These are phyloP conservation scores for Edaphochlamys debaryana DNA, from an alignment of 139 green algal genomes.

Conservation along the genomic window DNA sequence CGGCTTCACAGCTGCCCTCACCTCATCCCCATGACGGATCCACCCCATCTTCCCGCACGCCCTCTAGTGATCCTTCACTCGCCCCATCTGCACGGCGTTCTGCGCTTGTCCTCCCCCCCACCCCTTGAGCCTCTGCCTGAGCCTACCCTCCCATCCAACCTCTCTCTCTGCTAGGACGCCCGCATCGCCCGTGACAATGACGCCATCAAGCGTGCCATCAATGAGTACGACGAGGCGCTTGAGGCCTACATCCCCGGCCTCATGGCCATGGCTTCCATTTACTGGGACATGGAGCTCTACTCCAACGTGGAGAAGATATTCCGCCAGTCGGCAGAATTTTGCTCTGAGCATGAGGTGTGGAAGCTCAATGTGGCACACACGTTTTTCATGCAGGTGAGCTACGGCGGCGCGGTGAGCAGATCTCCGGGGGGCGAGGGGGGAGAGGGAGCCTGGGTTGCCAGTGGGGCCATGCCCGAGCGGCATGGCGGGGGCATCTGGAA, in stretches of 20 bases:
- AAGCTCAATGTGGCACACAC: conserved; percentile 91
- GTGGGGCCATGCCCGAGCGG: too few relatives aligned
- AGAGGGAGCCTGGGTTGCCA: too few relatives aligned
- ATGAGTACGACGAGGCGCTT: conserved; percentile 87
- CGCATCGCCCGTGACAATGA: conserved; percentile 76
- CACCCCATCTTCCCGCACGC: background rate
- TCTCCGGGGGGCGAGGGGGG: background rate
- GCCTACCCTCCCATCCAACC: too few relatives aligned
- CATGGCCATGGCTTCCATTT: conserved; percentile 86
- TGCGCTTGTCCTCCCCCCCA: too few relatives aligned
- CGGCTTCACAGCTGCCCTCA: background rate
- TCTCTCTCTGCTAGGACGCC: too few relatives aligned
- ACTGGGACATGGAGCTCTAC: conserved; percentile 88
- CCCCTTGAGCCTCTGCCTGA: too few relatives aligned
- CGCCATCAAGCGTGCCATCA: conserved; percentile 77
- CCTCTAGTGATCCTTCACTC: background rate
- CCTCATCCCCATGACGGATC: background rate
- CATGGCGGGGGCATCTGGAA: too few relatives aligned
- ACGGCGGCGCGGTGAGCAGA: background rate
- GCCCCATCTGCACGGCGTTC: too few relatives aligned
- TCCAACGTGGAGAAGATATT: conserved; percentile 79
- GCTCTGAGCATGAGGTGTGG: conserved; percentile 85
- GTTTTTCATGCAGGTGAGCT: conserved; percentile 84
- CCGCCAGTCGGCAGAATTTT: conserved; percentile 86
- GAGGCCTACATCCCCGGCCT: conserved; percentile 82